A percentile compares a stretch with the other conserved stretches of the same genome.
phyloP scores from a whole-genome alignment of 2,329 filamentous ascomycete species.

The Aspergillus versicolor region DNA sequence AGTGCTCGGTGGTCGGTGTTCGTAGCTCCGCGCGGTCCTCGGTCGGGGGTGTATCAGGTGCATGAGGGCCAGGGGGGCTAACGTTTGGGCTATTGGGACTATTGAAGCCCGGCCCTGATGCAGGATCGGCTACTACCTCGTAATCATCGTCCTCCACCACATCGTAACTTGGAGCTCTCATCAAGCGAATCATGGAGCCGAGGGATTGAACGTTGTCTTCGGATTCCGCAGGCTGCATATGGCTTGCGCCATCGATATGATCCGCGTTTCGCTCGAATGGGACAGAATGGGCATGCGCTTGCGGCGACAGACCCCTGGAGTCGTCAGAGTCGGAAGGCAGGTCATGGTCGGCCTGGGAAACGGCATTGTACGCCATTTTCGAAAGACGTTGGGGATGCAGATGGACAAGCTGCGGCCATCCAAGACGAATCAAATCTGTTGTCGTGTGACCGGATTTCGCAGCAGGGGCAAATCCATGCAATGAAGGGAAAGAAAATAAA shows the following conservation, averaged over 20 bases:
- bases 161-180: slow-evolving; percentile 43
- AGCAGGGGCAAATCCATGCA: neutral
- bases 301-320: slow-evolving; percentile 33
- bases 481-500: neutral
- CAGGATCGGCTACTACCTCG: slow-evolving; percentile 33
- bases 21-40: slow-evolving; percentile 23
- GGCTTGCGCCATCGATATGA: slow-evolving; percentile 29
- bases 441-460: slow-evolving; percentile 10
- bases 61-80: slow-evolving; percentile 27
- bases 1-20: slow-evolving; percentile 41
- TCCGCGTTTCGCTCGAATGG: slow-evolving; percentile 33
- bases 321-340: slow-evolving; percentile 37
- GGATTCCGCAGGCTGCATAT: slow-evolving; percentile 29
- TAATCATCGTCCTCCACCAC: slow-evolving; percentile 50
- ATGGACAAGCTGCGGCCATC: slow-evolving; percentile 13
- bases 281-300: slow-evolving; percentile 16
- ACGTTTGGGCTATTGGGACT: slow-evolving; percentile 16
- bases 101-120: slow-evolving; percentile 22
- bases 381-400: slow-evolving; percentile 5
- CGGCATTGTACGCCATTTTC: slow-evolving; percentile 45
- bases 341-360: slow-evolving; percentile 43
- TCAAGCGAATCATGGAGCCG: slow-evolving; percentile 38
- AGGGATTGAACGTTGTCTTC: slow-evolving; percentile 25
- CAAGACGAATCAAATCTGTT: slow-evolving; percentile 3
- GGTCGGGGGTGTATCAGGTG: slow-evolving; percentile 23